phyloP scores from a whole-genome alignment of 345 rosid genomes.

The Reutealis trisperma region DNA sequence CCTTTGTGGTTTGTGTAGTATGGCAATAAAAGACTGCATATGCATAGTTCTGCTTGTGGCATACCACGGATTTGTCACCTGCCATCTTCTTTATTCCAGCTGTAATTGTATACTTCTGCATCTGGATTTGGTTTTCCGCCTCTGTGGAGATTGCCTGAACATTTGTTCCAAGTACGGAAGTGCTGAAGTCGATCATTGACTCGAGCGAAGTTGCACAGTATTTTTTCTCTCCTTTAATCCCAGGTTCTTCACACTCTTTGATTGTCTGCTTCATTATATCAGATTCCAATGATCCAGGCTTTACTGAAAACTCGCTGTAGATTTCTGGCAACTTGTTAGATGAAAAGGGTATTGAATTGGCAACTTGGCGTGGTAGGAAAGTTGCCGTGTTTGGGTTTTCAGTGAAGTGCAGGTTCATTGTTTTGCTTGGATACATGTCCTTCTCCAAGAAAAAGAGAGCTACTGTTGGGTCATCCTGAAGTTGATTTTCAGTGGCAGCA shows the following conservation, averaged over 20 bases:
- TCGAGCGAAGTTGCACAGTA: conserved; percentile 80
- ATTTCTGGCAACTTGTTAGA: conserved; percentile 57
- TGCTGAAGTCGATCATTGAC: conserved; percentile 76
- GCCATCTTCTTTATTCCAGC: conserved; percentile 43
- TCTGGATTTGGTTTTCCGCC: conserved; percentile 38
- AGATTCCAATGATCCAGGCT: conserved; percentile 62
- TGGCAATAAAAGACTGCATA: conserved; percentile 88
- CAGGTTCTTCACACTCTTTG: conserved; percentile 54
- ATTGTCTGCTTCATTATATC: conserved; percentile 46
- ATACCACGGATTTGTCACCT: conserved; percentile 53
- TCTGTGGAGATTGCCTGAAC: conserved; percentile 64
- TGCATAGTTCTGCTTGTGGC: conserved; percentile 81
- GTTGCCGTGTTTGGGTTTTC: conserved; percentile 41
- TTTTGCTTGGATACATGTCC: conserved; percentile 53
- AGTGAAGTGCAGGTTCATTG: conserved; percentile 61
- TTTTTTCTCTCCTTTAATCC: conserved; percentile 72
- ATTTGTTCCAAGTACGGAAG: conserved; percentile 63
- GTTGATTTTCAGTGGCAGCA: conserved; percentile 67
- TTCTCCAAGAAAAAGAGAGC: conserved; percentile 88
- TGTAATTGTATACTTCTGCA: conserved; percentile 51
- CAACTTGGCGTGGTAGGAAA: conserved; percentile 70
- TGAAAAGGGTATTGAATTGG: conserved; percentile 64
- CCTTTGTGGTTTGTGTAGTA: conserved; percentile 51
- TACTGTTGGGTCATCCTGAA: conserved; percentile 54
- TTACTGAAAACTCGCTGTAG: conserved; percentile 50